Evolutionary conservation across 768 basidiomycete genomes (phyloP).

Genomic region (Termitomyces sp.): DNA sequence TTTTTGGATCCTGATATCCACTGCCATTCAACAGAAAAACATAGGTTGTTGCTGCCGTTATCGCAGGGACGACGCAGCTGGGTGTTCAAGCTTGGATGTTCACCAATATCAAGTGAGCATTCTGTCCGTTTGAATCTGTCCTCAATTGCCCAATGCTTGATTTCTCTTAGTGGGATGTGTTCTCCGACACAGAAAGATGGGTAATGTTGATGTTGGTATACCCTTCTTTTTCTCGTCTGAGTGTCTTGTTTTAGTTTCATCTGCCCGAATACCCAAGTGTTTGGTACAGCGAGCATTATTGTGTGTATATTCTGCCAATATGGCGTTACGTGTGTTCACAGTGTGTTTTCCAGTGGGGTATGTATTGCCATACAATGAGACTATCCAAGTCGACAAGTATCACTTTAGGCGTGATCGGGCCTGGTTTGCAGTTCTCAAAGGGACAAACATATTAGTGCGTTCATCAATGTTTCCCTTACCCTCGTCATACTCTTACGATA

Average conservation of each 20-base stretch:
- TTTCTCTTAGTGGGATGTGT: constrained; percentile 43
- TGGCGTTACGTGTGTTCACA: neutral
- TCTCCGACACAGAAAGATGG: constrained; percentile 38
- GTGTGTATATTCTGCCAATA: constrained; percentile 32
- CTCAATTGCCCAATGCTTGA: neutral
- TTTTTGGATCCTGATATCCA: neutral
- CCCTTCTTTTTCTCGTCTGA: neutral
- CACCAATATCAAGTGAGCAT: constrained; percentile 38
- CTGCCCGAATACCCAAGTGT: constrained; percentile 52
- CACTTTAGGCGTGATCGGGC: constrained; percentile 59
- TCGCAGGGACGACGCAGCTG: constrained; percentile 66
- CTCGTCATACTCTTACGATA: neutral
- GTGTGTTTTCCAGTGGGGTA: constrained; percentile 20
- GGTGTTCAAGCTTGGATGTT: constrained; percentile 70
- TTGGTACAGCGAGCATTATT: constrained; percentile 54
- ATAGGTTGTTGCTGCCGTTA: constrained; percentile 49
- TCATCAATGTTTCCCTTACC: neutral
- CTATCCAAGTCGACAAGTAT: neutral
- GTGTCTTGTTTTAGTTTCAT: constrained; percentile 33
- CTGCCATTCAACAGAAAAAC: neutral
- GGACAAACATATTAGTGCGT: constrained; percentile 56
- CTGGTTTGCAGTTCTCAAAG: constrained; percentile 48
- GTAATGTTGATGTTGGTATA: constrained; percentile 17
- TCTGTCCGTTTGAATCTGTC: constrained; percentile 1
- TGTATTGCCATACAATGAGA: neutral